Evolutionary conservation across 2,329 filamentous ascomycete species (phyloP).

Genomic region (Onygenales sp.): DNA sequence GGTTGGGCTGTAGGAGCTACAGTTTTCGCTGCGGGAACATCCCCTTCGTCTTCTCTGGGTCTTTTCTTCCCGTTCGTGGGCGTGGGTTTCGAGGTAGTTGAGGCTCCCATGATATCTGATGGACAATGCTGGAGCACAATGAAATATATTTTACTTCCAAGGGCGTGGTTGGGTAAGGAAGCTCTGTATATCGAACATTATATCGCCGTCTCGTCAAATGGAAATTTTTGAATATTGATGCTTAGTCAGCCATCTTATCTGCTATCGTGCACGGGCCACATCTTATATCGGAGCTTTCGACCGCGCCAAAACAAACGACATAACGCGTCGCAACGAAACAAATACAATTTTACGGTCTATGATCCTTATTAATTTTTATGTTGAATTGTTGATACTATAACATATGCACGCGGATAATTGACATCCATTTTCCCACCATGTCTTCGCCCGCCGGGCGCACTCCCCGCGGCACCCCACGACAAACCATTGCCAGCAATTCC

Average conservation of each 20-base stretch:
- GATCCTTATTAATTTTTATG: background rate
- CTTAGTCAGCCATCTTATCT: constrained; percentile 1
- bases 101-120: background rate
- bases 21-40: background rate
- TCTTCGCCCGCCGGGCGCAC: background rate
- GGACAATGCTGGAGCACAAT: no score
- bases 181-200: background rate
- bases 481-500: background rate
- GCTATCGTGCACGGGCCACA: background rate
- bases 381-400: background rate
- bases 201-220: background rate
- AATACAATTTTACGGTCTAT: background rate
- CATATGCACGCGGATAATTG: background rate
- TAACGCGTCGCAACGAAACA: constrained; percentile 1
- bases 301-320: background rate
- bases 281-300: background rate
- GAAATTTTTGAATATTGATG: background rate
- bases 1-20: background rate
- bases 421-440: background rate
- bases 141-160: no score
- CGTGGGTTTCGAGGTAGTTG: background rate
- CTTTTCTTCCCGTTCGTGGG: constrained; percentile 5
- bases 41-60: constrained; percentile 18
- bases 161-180: background rate
- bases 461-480: background rate